These are phyloP conservation scores for Exophiala xenobiotica DNA, from an alignment of 2,329 filamentous ascomycete genomes.

Conservation along the genomic window DNA sequence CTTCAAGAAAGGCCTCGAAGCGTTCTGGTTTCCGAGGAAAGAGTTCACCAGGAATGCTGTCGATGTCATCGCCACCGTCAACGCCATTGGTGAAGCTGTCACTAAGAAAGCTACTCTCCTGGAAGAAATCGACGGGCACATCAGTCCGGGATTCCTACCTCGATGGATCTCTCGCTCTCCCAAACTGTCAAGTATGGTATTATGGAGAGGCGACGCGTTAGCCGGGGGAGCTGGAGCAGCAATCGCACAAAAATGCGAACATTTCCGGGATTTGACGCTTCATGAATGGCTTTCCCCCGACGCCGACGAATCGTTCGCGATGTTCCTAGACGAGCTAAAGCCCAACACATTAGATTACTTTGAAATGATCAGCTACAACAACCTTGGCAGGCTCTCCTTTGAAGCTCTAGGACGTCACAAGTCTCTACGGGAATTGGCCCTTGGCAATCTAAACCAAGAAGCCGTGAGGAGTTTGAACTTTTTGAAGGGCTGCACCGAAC, in stretches of 20 bases:
- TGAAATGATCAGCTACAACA: slow-evolving; percentile 56
- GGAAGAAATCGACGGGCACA: slow-evolving; percentile 57
- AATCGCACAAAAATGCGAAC: slow-evolving; percentile 59
- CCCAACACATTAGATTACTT: slow-evolving; percentile 60
- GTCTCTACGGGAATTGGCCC: slow-evolving; percentile 52
- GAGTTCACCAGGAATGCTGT: slow-evolving; percentile 23
- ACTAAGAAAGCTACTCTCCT: slow-evolving; percentile 53
- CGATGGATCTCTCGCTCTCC: slow-evolving; percentile 61
- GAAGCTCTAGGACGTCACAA: slow-evolving; percentile 52
- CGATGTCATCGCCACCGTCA: slow-evolving; percentile 28
- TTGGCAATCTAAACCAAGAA: slow-evolving; percentile 50
- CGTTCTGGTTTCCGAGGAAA: slow-evolving; percentile 24
- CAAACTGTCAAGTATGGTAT: slow-evolving; percentile 57
- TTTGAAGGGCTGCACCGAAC: slow-evolving; percentile 49
- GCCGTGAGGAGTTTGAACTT: slow-evolving; percentile 51
- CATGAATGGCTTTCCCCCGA: slow-evolving; percentile 49
- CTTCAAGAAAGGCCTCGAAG: slow-evolving; percentile 48
- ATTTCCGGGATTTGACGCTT: slow-evolving; percentile 61
- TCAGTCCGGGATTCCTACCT: slow-evolving; percentile 36
- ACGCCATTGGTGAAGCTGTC: slow-evolving; percentile 46
- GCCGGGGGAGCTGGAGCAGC: slow-evolving; percentile 54
- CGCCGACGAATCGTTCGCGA: slow-evolving; percentile 59
- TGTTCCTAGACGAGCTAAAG: slow-evolving; percentile 57
- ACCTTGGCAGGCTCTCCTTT: slow-evolving; percentile 56
- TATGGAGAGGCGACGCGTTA: slow-evolving; percentile 63